Evolutionary conservation across 345 rosid species (phyloP), one percentile per base, ranked within the genome.

Genomic region (Balakata baccata): DNA sequence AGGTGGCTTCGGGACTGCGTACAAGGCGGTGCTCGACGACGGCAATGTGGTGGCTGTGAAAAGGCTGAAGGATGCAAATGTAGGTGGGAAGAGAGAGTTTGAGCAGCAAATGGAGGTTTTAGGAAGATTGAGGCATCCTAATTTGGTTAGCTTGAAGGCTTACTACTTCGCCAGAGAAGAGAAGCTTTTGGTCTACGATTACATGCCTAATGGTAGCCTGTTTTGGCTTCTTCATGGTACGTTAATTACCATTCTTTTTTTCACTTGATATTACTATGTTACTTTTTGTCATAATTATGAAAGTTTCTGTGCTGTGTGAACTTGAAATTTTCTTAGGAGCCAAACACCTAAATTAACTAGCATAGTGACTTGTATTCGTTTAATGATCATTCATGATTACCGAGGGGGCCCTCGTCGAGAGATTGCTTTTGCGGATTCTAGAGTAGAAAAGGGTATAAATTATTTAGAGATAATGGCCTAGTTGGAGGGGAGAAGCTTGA

Each of bases 151-250:
- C 75, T 80, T 94, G 45, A 85, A 83, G 56, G 97, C 98, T 53
- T 90, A 92, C 77, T 94, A 94, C 76, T 90, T 88, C 23, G 94
- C 98, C 1, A 86, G 97, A 72, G 97, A 94, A 51, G 97, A 94
- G 87, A 94, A 92, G 91, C 79, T 94, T 47, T 73, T 94, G 71
- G 97, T 92, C 71, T 86, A 86, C 66, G 98, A 94, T 7, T 94
- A 84, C 89, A 91, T 94, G 94, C 86, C 94, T 52, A 90, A 90
- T 57, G 92, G 90, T 47, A 94, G 90, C 83, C 79, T 94, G 87
- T 94, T 88, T 78, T 94, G 96, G 97, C 93, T 94, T 58, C 96
- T 94, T 59, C 98, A 94, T 54, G 97, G 98, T 94, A 94, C 73
- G 91, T 80, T 29, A 29, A 29, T 29, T 53, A 22, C 34, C 3